Percentiles rank a stretch among this genome's conserved stretches.
Conservation (phyloP, 2,329 filamentous ascomycete genomes). For the Lachnellula hyalina region DNA sequence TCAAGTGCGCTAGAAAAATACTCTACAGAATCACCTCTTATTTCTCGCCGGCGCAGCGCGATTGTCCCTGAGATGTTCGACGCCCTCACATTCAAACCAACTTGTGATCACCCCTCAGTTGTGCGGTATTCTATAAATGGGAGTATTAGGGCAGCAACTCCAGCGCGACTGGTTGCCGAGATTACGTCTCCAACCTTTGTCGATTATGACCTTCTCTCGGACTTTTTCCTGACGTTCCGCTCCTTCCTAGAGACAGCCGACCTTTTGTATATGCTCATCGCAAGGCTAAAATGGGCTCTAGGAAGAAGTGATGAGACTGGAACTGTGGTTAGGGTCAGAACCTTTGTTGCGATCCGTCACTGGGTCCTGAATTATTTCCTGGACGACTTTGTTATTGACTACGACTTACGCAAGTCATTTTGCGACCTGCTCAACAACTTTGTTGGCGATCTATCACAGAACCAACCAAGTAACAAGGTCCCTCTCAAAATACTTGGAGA, state of each 20-base stretch:
- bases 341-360: conserved; percentile 90
- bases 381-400: conserved; percentile 83
- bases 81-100: conserved; percentile 68
- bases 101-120: conserved; percentile 71
- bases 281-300: conserved; percentile 82
- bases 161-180: conserved; percentile 85
- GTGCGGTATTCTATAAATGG: conserved; percentile 74
- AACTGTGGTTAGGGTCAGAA: conserved; percentile 89
- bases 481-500: conserved; percentile 84
- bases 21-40: conserved; percentile 7
- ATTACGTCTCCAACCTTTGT: conserved; percentile 95
- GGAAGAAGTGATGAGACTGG: conserved; percentile 75
- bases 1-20: conserved; percentile 13
- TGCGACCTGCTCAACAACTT: conserved; percentile 74
- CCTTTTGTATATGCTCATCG: conserved; percentile 76
- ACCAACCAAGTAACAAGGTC: conserved; percentile 42
- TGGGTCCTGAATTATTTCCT: conserved; percentile 98
- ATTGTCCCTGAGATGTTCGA: conserved; percentile 79
- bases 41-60: conserved; percentile 28
- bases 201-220: conserved; percentile 93
- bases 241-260: conserved; percentile 74
- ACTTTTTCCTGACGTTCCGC: conserved; percentile 95
- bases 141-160: conserved; percentile 82
- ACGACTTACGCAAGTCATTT: conserved; percentile 68
- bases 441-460: conserved; percentile 48